Base-by-base conservation (phyloP, 148 eudicot genomes). In the Talinum fruticosum region DNA sequence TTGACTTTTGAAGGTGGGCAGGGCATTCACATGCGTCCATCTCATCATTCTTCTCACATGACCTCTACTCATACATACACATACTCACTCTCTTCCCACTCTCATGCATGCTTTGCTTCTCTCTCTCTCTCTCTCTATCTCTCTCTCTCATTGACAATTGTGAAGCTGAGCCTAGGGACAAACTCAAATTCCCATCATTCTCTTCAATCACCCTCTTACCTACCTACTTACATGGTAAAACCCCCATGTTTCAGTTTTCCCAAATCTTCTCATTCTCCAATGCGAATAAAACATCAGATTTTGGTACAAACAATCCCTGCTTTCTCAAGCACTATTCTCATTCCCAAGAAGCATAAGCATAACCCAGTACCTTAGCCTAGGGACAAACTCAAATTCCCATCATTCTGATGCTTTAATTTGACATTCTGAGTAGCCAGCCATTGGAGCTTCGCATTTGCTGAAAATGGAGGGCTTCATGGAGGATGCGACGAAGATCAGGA, bases 401-500 rank as follows among this genome's bases (percentile, higher is more conserved):
- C 44, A 5, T 41, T 41, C 12, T 41, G 7, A 10, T 8, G 47
- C 13, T 41, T 10, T 41, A 41, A 41, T 41, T 41, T 41, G 47
- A n/a, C n/a, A n/a, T n/a, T n/a, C n/a, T n/a, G n/a, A n/a, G 8
- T 41, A 3, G 47, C 13, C 13, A 41, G 47, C 47, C 41, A 4
- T 38, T 57, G 30, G n/a, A 57, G 51, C 65, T 77, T 30, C 23
- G 7, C 45, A 59, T 57, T 47, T 10, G 8, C 8, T 21, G 41
- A 23, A 64, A 79, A 74, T 83, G 79, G 86, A 83, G 44, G 81
- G 73, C 44, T n/a, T 76, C 44, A 81, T 83, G 79, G 82, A 69
- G 70, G 81, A 86, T 36, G 75, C 51, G 34, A 79, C 66, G 4
- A 95, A 95, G 89, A 94, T 90, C 83, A 87, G 98, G 69, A 94